These are phyloP conservation scores for Aspergillus panamensis DNA, from an alignment of 495 filamentous ascomycete genomes.

Conservation along the genomic window DNA sequence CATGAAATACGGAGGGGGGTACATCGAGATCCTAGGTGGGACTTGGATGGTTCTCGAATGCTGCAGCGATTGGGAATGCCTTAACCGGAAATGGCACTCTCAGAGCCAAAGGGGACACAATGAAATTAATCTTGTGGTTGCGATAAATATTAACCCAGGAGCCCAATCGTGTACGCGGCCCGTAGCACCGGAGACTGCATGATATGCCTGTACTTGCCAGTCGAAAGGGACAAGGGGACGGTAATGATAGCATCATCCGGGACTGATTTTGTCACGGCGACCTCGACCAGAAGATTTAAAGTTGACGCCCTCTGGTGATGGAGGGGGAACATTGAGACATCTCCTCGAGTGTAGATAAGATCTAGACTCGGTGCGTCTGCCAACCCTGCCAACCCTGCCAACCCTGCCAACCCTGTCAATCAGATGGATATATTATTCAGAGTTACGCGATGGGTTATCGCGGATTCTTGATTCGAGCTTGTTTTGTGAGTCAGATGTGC, in stretches of 20 bases:
- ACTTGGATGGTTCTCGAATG: background rate
- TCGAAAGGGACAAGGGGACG: background rate
- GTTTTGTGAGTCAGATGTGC: background rate
- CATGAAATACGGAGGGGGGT: background rate
- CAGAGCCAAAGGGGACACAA: background rate
- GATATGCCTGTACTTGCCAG: background rate
- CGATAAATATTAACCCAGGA: background rate
- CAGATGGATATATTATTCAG: background rate
- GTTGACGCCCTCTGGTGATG: background rate
- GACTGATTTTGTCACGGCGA: background rate
- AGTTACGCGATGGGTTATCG: background rate
- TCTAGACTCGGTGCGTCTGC: background rate
- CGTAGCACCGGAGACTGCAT: background rate
- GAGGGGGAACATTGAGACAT: background rate
- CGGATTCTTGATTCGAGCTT: background rate
- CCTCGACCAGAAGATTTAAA: background rate
- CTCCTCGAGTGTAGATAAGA: background rate
- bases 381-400: too few species aligned
- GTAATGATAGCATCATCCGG: constrained; percentile 7
- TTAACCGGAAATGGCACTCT: background rate
- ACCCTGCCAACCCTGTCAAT: too few species aligned
- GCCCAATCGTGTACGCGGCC: background rate
- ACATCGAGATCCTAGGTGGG: background rate
- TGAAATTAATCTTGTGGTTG: background rate
- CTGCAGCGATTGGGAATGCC: background rate